Evolutionary conservation across 768 basidiomycete genomes (phyloP).

Genomic region (Leccinellum luteum): DNA sequence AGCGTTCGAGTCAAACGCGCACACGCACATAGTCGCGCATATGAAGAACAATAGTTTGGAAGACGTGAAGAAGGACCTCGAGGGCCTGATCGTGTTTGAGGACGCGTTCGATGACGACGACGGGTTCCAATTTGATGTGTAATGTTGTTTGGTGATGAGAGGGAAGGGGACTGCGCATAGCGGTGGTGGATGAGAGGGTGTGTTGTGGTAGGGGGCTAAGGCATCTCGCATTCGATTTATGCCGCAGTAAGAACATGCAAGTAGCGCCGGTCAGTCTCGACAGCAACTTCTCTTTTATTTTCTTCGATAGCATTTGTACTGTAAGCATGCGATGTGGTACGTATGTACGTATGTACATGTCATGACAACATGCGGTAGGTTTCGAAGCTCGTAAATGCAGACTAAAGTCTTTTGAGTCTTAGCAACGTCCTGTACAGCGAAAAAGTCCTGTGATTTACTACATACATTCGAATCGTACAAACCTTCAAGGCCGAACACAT

Average conservation of each 20-base stretch:
- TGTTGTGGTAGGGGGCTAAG: background rate
- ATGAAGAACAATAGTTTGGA: slow-evolving; percentile 24
- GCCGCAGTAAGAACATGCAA: slow-evolving; percentile 7
- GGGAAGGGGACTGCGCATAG: background rate
- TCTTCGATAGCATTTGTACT: slow-evolving; percentile 12
- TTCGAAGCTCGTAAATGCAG: background rate
- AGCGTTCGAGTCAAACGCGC: slow-evolving; percentile 23
- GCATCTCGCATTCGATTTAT: slow-evolving; percentile 12
- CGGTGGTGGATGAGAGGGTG: background rate
- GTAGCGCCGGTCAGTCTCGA: slow-evolving; percentile 2
- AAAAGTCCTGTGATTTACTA: background rate
- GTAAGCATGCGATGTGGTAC: background rate
- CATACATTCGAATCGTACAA: background rate
- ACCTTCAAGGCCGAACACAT: too few species aligned
- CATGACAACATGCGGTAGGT: slow-evolving; percentile 7
- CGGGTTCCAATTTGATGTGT: slow-evolving; percentile 30
- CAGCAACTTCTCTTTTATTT: background rate
- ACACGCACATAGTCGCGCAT: slow-evolving; percentile 17
- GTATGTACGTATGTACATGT: slow-evolving; percentile 5
- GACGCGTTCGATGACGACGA: slow-evolving; percentile 27
- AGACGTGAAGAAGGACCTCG: slow-evolving; percentile 31
- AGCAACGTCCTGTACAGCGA: background rate
- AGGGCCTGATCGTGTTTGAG: slow-evolving; percentile 29
- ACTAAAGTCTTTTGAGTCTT: background rate
- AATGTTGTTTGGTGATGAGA: background rate